Evolutionary conservation across 805 yeast species (phyloP).

Genomic region (Ogataea wickerhamii): DNA sequence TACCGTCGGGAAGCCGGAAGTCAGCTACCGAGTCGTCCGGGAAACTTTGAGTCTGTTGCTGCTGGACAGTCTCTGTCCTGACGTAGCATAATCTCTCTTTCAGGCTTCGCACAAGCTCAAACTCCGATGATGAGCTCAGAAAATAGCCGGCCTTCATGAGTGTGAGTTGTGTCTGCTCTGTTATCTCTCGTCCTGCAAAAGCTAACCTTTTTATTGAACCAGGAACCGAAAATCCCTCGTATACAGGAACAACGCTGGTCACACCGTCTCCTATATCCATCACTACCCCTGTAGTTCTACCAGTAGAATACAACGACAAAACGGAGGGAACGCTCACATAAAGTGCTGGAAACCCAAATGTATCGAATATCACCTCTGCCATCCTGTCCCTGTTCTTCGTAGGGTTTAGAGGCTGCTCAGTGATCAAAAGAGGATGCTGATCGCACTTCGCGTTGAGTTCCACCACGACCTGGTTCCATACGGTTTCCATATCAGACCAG

Average conservation of each 20-base stretch:
- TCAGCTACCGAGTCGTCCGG: constrained; percentile 26
- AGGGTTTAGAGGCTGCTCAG: constrained; percentile 88
- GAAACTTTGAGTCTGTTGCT: constrained; percentile 6
- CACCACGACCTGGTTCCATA: constrained; percentile 68
- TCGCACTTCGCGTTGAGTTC: constrained; percentile 50
- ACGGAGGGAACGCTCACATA: constrained; percentile 75
- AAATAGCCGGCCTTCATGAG: constrained; percentile 63
- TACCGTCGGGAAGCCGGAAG: constrained; percentile 84
- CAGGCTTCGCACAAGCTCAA: constrained; percentile 72
- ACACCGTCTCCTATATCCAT: constrained; percentile 95
- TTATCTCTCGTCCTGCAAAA: constrained; percentile 82
- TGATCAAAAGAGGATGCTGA: constrained; percentile 83
- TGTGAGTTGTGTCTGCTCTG: constrained; percentile 67
- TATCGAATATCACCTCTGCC: constrained; percentile 68
- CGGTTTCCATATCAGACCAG: constrained; percentile 82
- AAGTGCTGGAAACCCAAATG: constrained; percentile 72
- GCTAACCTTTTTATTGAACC: constrained; percentile 70
- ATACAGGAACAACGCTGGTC: constrained; percentile 82
- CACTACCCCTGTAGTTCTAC: constrained; percentile 87
- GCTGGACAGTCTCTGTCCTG: constrained; percentile 29
- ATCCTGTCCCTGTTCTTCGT: constrained; percentile 52
- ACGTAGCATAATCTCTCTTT: constrained; percentile 75
- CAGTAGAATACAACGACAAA: constrained; percentile 79
- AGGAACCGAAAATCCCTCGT: constrained; percentile 80
- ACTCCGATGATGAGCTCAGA: constrained; percentile 69